phyloP scores from a whole-genome alignment of 371 early-diverging fungal species.

The Mucor saturninus region DNA sequence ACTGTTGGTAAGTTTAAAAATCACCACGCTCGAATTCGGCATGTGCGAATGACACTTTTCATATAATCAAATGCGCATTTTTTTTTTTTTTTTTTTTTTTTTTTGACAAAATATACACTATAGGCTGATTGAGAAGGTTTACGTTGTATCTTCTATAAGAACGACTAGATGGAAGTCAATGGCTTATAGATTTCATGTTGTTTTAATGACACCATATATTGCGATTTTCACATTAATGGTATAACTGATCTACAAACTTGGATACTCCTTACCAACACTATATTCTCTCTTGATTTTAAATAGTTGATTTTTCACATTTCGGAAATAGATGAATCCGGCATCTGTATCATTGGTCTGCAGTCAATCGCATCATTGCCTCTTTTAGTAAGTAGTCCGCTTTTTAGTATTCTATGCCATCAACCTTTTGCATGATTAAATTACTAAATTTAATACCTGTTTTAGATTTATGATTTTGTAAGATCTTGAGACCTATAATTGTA shows the following conservation, averaged over 20 bases:
- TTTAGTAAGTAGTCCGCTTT: constrained; percentile 33
- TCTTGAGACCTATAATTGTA: neutral
- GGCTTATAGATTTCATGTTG: constrained; percentile 44
- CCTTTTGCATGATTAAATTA: neutral
- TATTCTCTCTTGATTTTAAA: constrained; percentile 4
- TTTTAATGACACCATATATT: constrained; percentile 42
- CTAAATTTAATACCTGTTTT: constrained; percentile 1
- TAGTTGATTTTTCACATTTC: constrained; percentile 52
- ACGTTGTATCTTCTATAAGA: constrained; percentile 41
- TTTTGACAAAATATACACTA: neutral
- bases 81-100: neutral
- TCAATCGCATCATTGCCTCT: constrained; percentile 51
- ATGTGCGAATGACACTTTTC: neutral
- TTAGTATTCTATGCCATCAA: neutral
- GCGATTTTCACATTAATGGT: constrained; percentile 55
- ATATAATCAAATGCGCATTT: neutral
- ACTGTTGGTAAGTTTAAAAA: constrained; percentile 22
- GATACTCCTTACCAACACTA: neutral
- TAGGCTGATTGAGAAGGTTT: constrained; percentile 39
- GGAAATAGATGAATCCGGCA: constrained; percentile 40
- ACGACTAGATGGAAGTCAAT: constrained; percentile 35
- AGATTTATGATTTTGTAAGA: constrained; percentile 55
- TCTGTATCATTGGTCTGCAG: constrained; percentile 54
- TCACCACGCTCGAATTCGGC: neutral
- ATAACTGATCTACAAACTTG: constrained; percentile 6